Evolutionary conservation across 257 asterid genomes (phyloP).

Genomic region (Solanum chmielewskii): DNA sequence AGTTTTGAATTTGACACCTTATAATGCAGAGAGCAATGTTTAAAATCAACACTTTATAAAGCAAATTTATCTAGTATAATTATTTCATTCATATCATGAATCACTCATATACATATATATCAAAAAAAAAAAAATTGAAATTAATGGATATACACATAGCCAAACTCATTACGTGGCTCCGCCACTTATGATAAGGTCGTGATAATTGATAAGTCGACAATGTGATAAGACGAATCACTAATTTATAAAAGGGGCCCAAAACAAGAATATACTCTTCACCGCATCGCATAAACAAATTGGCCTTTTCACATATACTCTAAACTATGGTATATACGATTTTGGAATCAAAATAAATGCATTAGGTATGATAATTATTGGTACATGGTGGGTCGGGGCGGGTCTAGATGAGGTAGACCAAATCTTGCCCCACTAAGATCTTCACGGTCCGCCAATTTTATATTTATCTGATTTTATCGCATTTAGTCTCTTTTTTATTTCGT

Average conservation of each 20-base stretch:
- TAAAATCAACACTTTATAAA: fast-evolving
- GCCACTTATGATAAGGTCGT: background rate
- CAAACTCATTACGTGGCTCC: background rate
- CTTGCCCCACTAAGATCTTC: background rate
- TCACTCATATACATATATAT: too few relatives aligned
- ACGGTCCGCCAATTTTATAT: background rate
- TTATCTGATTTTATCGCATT: too few relatives aligned
- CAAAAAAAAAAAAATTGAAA: background rate
- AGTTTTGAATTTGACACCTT: too few relatives aligned
- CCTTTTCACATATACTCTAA: background rate
- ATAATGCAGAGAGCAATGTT: too few relatives aligned
- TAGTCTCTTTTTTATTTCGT: too few relatives aligned
- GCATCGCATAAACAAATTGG: background rate
- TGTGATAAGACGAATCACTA: background rate
- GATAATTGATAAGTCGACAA: background rate
- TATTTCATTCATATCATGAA: too few relatives aligned
- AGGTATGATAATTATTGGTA: background rate
- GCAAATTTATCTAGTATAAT: too few relatives aligned
- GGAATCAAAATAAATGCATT: background rate
- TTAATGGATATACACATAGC: background rate
- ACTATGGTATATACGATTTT: background rate
- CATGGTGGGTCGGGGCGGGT: background rate
- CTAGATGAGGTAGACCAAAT: background rate
- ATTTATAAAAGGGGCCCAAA: background rate
- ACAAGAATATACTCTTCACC: background rate